A percentile compares a stretch with the other conserved stretches of the same genome.
These are phyloP conservation scores for Typha latifolia DNA, from an alignment of 176 grass and related monocot genomes.

Conservation along the genomic window DNA sequence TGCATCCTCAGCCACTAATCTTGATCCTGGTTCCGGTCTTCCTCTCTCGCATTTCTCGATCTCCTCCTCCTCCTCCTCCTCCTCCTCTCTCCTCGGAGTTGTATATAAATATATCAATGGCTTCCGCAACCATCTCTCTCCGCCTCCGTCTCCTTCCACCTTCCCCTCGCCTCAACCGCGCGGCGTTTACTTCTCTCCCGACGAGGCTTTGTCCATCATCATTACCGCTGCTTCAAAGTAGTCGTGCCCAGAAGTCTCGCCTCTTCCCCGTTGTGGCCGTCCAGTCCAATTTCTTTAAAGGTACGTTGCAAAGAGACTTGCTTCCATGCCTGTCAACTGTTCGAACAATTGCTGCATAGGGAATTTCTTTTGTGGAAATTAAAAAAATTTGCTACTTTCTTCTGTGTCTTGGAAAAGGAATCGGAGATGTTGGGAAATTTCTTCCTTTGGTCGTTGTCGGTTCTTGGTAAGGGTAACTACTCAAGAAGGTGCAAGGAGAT, in stretches of 20 bases:
- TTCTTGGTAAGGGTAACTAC: too few relatives aligned
- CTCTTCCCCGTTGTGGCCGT: slow-evolving; percentile 32
- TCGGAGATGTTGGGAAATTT: too few relatives aligned
- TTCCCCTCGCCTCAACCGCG: not conserved
- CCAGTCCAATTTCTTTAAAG: slow-evolving; percentile 53
- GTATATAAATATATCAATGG: not conserved
- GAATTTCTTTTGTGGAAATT: too few relatives aligned
- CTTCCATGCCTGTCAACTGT: too few relatives aligned
- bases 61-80: not conserved
- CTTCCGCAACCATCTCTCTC: not conserved
- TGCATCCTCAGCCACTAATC: too few relatives aligned
- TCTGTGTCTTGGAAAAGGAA: too few relatives aligned
- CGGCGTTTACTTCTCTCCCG: not conserved
- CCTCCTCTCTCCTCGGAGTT: not conserved
- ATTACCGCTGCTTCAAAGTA: not conserved
- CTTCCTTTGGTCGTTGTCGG: too few relatives aligned
- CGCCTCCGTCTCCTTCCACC: not conserved
- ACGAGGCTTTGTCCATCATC: not conserved
- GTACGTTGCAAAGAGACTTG: slow-evolving; percentile 7
- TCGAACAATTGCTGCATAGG: too few relatives aligned
- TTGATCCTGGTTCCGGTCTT: not conserved
- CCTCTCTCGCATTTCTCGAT: not conserved
- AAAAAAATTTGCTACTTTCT: too few relatives aligned
- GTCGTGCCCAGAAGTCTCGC: not conserved
- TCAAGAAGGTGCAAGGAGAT: too few relatives aligned